Evolutionary conservation across 2,329 filamentous ascomycete genomes (phyloP).

Genomic region (Cordyceps sp.): DNA sequence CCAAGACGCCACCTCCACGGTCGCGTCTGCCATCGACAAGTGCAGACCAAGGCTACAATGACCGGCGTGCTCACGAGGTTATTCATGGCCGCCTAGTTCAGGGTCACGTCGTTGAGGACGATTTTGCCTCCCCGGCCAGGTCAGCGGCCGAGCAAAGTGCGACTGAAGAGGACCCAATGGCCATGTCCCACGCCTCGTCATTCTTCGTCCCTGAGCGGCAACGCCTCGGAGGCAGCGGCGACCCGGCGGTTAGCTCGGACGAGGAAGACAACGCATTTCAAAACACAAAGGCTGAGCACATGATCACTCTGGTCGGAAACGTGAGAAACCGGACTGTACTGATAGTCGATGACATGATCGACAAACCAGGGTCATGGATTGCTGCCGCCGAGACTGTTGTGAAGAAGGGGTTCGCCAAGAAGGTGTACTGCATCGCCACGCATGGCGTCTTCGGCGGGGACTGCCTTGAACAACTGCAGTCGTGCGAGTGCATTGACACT

Average conservation of each 20-base stretch:
- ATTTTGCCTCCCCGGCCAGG: constrained; percentile 63
- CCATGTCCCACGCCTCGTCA: constrained; percentile 61
- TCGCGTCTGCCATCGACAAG: constrained; percentile 12
- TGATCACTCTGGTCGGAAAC: constrained; percentile 93
- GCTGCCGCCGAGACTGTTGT: constrained; percentile 92
- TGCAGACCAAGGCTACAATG: constrained; percentile 44
- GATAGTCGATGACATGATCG: constrained; percentile 98
- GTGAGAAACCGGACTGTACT: constrained; percentile 79
- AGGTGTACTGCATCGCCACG: constrained; percentile 94
- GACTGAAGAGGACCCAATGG: constrained; percentile 67
- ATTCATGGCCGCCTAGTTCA: constrained; percentile 83
- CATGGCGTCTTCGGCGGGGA: constrained; percentile 89
- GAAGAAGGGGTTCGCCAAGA: constrained; percentile 79
- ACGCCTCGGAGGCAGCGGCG: constrained; percentile 64
- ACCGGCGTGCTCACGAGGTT: constrained; percentile 73
- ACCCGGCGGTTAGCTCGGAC: constrained; percentile 69
- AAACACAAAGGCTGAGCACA: constrained; percentile 71
- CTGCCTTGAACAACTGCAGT: constrained; percentile 75
- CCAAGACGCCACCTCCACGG: constrained; percentile 7
- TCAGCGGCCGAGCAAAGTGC: constrained; percentile 52
- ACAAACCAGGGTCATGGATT: constrained; percentile 94
- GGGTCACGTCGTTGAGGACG: constrained; percentile 88
- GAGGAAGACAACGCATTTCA: constrained; percentile 86
- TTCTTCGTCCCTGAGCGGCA: constrained; percentile 56
- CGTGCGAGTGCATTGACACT: constrained; percentile 81